A percentile compares a stretch with the other conserved stretches of the same genome.
Conservation (phyloP, 2,329 filamentous ascomycete genomes). For the Podosphaera xanthii region DNA sequence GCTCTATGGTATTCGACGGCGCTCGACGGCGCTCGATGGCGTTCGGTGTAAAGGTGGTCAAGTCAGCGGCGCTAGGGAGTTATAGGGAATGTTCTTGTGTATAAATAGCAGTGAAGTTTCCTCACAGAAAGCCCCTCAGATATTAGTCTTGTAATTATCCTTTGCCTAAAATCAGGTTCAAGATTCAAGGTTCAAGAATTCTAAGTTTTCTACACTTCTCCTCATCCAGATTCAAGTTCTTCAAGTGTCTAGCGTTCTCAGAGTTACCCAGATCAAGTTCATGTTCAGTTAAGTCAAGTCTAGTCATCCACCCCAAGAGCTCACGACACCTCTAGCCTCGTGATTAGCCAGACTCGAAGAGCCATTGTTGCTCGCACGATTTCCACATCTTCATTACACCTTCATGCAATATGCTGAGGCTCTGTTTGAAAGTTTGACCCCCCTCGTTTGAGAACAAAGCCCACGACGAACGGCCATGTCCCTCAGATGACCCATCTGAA, state of each 20-base stretch:
- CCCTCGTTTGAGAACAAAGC: too few species aligned
- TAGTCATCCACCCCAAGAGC: neutral
- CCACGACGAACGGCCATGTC: too few species aligned
- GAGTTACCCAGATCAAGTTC: neutral
- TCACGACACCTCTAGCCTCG: neutral
- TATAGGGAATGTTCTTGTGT: neutral
- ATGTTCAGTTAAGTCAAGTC: neutral
- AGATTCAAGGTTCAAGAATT: neutral
- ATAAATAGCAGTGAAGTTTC: neutral
- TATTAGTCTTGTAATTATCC: neutral
- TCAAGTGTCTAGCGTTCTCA: neutral
- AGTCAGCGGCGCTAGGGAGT: neutral
- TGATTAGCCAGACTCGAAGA: too few species aligned
- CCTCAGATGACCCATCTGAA: too few species aligned
- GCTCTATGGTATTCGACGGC: conserved; percentile 6
- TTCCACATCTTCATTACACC: too few species aligned
- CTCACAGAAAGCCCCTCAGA: neutral
- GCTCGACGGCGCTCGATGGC: neutral
- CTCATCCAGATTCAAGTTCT: neutral
- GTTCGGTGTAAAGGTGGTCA: neutral
- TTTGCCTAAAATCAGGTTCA: neutral
- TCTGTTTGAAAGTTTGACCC: too few species aligned
- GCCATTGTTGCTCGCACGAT: too few species aligned
- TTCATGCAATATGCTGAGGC: too few species aligned
- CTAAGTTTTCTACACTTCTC: too few species aligned